These are phyloP conservation scores for Ganoderma meredithae DNA, from an alignment of 1,284 basidiomycete genomes.

Conservation along the genomic window DNA sequence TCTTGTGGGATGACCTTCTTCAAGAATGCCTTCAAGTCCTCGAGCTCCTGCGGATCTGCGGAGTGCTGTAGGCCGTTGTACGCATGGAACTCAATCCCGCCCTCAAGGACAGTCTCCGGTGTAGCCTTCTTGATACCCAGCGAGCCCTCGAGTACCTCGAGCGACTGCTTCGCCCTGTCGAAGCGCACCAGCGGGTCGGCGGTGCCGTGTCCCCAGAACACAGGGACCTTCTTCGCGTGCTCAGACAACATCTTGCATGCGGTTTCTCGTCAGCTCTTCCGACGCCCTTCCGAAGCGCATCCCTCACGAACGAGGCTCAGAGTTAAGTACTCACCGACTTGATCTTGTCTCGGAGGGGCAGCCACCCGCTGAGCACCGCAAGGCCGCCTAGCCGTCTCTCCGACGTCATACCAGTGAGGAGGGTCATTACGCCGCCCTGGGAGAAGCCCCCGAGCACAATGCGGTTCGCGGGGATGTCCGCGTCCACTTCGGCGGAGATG, in stretches of 20 bases:
- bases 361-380: slow-evolving; percentile 79
- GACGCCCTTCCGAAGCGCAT: not conserved
- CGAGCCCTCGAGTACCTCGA: slow-evolving; percentile 58
- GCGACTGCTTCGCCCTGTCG: slow-evolving; percentile 55
- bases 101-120: slow-evolving; percentile 33
- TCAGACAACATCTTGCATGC: slow-evolving; percentile 59
- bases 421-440: slow-evolving; percentile 85
- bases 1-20: slow-evolving; percentile 46
- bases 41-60: slow-evolving; percentile 66
- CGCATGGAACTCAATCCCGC: slow-evolving; percentile 53
- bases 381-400: slow-evolving; percentile 79
- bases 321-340: slow-evolving; percentile 56
- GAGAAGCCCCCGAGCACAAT: slow-evolving; percentile 89
- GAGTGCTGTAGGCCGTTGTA: slow-evolving; percentile 73
- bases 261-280: slow-evolving; percentile 2
- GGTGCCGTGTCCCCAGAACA: slow-evolving; percentile 92
- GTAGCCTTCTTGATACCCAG: slow-evolving; percentile 52
- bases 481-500: slow-evolving; percentile 77
- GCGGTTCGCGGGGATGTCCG: slow-evolving; percentile 70
- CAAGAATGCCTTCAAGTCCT: slow-evolving; percentile 70
- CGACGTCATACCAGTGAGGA: slow-evolving; percentile 75
- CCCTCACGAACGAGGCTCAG: too few relatives aligned
- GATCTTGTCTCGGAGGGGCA: slow-evolving; percentile 72
- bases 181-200: slow-evolving; percentile 77
- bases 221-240: slow-evolving; percentile 66